Conservation (phyloP, 2,329 filamentous ascomycete genomes). For the Incumbomyces lentus region DNA sequence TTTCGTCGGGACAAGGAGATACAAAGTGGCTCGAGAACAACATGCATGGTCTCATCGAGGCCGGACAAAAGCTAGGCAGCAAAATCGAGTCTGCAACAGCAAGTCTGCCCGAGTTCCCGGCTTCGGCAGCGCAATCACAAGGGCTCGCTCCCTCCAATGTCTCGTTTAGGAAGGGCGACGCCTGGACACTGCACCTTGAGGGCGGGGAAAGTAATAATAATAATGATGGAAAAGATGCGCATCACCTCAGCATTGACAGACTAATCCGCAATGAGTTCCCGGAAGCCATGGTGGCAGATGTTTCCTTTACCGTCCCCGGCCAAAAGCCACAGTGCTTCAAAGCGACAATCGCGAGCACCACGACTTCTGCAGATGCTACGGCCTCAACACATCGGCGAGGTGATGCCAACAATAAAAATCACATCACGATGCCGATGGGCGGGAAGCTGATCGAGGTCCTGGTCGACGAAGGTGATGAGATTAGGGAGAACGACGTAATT, state of each 20-base stretch:
- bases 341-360: constrained; percentile 36
- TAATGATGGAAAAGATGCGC: constrained; percentile 23
- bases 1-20: constrained; percentile 39
- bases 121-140: constrained; percentile 13
- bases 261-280: constrained; percentile 53
- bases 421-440: constrained; percentile 47
- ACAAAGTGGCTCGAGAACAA: constrained; percentile 49
- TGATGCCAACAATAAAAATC: constrained; percentile 38
- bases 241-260: constrained; percentile 45
- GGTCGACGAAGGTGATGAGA: constrained; percentile 42
- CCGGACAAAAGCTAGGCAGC: constrained; percentile 24
- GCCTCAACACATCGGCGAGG: constrained; percentile 38
- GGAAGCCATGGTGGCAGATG: constrained; percentile 42
- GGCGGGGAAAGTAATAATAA: constrained; percentile 22
- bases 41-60: constrained; percentile 31
- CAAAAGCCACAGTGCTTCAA: constrained; percentile 31
- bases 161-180: constrained; percentile 49
- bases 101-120: constrained; percentile 23
- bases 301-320: constrained; percentile 37
- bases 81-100: constrained; percentile 14
- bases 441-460: constrained; percentile 51
- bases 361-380: constrained; percentile 29
- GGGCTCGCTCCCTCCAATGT: constrained; percentile 25
- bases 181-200: constrained; percentile 44
- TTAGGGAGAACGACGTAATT: constrained; percentile 43